Evolutionary conservation across 2,329 filamentous ascomycete genomes (phyloP).

Genomic region (Diaporthe humulicola): DNA sequence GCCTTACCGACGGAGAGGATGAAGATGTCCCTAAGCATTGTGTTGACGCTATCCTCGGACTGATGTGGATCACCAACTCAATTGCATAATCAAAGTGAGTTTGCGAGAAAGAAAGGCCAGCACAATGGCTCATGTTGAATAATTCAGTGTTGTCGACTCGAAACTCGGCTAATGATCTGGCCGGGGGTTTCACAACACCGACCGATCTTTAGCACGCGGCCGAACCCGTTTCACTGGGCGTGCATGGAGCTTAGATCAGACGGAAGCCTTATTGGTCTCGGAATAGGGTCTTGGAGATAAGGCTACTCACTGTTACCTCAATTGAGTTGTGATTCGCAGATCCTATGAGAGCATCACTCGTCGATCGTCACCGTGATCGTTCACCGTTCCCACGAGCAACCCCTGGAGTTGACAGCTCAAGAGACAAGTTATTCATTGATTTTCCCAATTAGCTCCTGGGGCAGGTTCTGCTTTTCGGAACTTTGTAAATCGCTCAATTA

Average conservation of each 20-base stretch:
- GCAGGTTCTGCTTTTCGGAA: background rate
- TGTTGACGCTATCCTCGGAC: background rate
- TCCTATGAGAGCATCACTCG: background rate
- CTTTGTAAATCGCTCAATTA: rapidly evolving
- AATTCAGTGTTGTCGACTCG: background rate
- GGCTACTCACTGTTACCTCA: background rate
- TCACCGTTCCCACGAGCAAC: too few species aligned
- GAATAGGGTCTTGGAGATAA: background rate
- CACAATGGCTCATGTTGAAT: background rate
- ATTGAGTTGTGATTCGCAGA: background rate
- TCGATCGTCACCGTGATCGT: background rate
- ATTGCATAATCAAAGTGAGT: background rate
- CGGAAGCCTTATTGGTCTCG: background rate
- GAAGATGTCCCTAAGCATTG: conserved; percentile 21
- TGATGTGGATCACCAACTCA: background rate
- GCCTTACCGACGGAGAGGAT: conserved; percentile 28
- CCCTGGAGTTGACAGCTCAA: background rate
- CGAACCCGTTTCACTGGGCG: conserved; percentile 12
- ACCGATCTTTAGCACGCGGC: conserved; percentile 19
- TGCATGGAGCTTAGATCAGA: conserved; percentile 5
- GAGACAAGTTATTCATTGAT: background rate
- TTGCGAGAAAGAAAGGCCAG: background rate
- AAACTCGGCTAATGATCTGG: conserved; percentile 12
- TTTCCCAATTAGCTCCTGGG: too few species aligned
- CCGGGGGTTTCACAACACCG: conserved; percentile 19